Evolutionary conservation across 2,329 filamentous ascomycete genomes (phyloP).

Genomic region (Teratosphaeriaceae sp.): DNA sequence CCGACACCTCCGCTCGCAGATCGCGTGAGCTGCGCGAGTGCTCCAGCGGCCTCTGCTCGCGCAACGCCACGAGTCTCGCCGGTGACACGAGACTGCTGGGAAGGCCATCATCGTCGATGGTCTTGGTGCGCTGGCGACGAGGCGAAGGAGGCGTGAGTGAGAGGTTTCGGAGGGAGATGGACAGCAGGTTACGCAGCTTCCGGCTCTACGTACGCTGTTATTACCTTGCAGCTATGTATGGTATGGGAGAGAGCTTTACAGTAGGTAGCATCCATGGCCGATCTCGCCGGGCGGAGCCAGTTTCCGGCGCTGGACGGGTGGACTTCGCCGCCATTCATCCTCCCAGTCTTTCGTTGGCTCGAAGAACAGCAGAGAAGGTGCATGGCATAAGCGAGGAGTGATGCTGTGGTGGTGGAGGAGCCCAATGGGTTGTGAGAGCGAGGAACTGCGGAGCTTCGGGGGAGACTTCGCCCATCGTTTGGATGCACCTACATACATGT

Average conservation of each 20-base stretch:
- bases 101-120: constrained; percentile 70
- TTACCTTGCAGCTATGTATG: no score
- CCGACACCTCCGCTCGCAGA: constrained; percentile 38
- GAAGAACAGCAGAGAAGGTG: no score
- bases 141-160: constrained; percentile 52
- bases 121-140: constrained; percentile 45
- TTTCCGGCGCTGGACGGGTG: background rate
- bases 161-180: constrained; percentile 81
- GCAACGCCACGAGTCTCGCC: constrained; percentile 55
- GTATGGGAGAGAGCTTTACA: no score
- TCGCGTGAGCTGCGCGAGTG: constrained; percentile 56
- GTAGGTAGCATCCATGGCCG: no score
- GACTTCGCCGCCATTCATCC: constrained; percentile 16
- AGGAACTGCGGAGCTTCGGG: background rate
- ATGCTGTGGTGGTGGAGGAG: no score
- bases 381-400: no score
- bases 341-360: no score
- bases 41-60: constrained; percentile 42
- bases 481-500: background rate
- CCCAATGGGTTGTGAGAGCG: no score
- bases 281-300: constrained; percentile 22
- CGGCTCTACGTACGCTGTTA: constrained; percentile 56
- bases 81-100: constrained; percentile 61
- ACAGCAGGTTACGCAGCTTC: constrained; percentile 78
- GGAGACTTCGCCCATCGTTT: no score